Percentiles rank a stretch among this genome's conserved stretches.
Evolutionary conservation across 495 filamentous ascomycete species (phyloP).

Genomic region (Baudoinia panamericana): DNA sequence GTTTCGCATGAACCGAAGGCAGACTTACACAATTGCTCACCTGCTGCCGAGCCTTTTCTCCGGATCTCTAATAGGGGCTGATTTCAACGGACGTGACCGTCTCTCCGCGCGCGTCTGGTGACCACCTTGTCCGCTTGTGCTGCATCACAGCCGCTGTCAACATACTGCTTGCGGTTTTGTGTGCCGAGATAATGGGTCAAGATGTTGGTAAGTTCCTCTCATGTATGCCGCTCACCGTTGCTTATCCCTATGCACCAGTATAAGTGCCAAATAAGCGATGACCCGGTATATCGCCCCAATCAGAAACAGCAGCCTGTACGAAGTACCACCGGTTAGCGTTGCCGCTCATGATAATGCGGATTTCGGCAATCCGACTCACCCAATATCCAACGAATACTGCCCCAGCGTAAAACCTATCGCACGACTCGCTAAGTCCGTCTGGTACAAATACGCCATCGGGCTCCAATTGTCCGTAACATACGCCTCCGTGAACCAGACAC

Average conservation of each 20-base stretch:
- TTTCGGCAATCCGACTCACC: slow-evolving; percentile 10
- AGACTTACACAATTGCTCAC: too few species aligned
- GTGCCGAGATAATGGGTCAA: too few species aligned
- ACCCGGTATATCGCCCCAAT: slow-evolving; percentile 21
- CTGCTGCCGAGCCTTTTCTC: too few species aligned
- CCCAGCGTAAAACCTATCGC: slow-evolving; percentile 32
- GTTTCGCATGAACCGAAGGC: too few species aligned
- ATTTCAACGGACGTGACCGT: too few species aligned
- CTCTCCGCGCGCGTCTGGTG: too few species aligned
- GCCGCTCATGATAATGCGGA: not conserved
- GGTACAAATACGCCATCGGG: slow-evolving; percentile 36
- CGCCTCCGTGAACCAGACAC: slow-evolving; percentile 44
- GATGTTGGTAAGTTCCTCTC: too few species aligned
- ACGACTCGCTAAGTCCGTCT: slow-evolving; percentile 30
- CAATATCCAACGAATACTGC: slow-evolving; percentile 30
- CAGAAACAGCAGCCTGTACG: slow-evolving; percentile 18
- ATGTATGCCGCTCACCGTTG: slow-evolving; percentile 21
- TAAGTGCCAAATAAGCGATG: slow-evolving; percentile 14
- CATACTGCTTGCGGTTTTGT: too few species aligned
- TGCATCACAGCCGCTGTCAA: too few species aligned
- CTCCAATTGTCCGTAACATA: slow-evolving; percentile 38
- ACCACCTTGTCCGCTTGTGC: too few species aligned
- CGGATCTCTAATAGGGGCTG: too few species aligned
- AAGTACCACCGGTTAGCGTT: not conserved
- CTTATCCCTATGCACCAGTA: slow-evolving; percentile 16